These are phyloP conservation scores for Penicillium sp. DNA, from an alignment of 2,329 filamentous ascomycete genomes.

Conservation along the genomic window DNA sequence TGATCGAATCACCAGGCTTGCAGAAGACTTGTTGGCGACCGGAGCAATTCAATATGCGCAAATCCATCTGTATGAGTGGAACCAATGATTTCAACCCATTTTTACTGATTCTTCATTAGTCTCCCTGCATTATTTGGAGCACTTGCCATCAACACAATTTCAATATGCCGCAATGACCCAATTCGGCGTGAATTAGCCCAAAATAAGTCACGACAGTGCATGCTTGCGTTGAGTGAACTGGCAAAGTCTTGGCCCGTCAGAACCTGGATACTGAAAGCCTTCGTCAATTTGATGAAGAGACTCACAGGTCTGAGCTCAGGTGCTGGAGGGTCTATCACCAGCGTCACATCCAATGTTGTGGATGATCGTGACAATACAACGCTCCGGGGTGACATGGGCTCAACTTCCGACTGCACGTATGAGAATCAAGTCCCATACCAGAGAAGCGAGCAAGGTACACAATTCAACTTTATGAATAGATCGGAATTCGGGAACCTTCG, in stretches of 20 bases:
- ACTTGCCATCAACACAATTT: slow-evolving; percentile 27
- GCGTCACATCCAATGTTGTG: background rate
- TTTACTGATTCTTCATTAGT: slow-evolving; percentile 5
- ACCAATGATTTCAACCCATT: background rate
- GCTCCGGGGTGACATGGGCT: too few species aligned
- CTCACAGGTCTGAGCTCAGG: background rate
- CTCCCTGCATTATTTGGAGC: slow-evolving; percentile 25
- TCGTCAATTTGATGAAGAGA: background rate
- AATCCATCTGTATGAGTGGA: slow-evolving; percentile 10
- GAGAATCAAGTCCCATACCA: background rate
- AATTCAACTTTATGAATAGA: background rate
- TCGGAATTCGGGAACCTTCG: background rate
- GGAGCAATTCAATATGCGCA: slow-evolving; percentile 9
- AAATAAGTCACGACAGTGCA: slow-evolving; percentile 25
- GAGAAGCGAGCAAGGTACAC: background rate
- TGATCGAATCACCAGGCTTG: slow-evolving; percentile 20
- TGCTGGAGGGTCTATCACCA: background rate
- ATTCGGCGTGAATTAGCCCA: slow-evolving; percentile 25
- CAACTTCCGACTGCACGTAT: background rate
- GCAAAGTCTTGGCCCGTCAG: slow-evolving; percentile 28
- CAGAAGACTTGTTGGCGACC: slow-evolving; percentile 19
- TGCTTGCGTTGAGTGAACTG: slow-evolving; percentile 26
- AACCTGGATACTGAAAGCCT: slow-evolving; percentile 23
- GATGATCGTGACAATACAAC: too few species aligned
- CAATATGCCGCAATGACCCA: slow-evolving; percentile 24